Conservation (phyloP, 805 yeast genomes). For the Metschnikowia rubicola region DNA sequence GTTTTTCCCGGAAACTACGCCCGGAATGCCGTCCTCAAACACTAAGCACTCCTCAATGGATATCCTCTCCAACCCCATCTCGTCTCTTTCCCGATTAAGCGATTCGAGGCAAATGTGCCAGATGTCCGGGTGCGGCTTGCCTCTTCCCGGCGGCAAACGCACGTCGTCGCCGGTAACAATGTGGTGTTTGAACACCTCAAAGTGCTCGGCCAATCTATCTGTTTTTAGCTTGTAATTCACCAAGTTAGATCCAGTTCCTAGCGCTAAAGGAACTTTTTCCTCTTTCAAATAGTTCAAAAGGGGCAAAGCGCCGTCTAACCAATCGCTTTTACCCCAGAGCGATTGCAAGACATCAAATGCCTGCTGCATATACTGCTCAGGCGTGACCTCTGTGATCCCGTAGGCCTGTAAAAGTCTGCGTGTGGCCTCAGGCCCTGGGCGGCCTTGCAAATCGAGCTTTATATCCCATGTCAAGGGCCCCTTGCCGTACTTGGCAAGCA, state of each 20-base stretch:
- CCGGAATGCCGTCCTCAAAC: constrained; percentile 95
- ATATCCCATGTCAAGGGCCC: constrained; percentile 89
- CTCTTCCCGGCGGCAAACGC: constrained; percentile 77
- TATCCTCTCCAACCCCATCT: constrained; percentile 44
- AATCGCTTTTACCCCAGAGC: constrained; percentile 60
- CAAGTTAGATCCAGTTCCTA: constrained; percentile 80
- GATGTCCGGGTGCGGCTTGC: constrained; percentile 93
- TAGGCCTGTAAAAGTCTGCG: constrained; percentile 64
- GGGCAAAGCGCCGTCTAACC: constrained; percentile 84
- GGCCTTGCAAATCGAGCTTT: constrained; percentile 82
- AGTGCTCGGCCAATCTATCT: constrained; percentile 58
- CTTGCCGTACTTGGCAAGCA: constrained; percentile 64
- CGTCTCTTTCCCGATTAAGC: constrained; percentile 53
- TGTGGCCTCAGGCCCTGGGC: constrained; percentile 80
- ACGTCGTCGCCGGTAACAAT: constrained; percentile 87
- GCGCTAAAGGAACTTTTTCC: constrained; percentile 69
- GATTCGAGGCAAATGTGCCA: constrained; percentile 79
- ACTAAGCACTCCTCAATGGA: constrained; percentile 76
- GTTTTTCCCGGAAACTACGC: constrained; percentile 77
- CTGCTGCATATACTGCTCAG: constrained; percentile 56
- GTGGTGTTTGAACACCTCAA: constrained; percentile 58
- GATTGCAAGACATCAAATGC: constrained; percentile 53
- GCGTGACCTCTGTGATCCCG: constrained; percentile 45
- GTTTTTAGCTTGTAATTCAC: constrained; percentile 71
- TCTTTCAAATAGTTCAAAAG: constrained; percentile 52